phyloP scores from a whole-genome alignment of 2,329 filamentous ascomycete genomes.

The Aspergillus glaucus region DNA sequence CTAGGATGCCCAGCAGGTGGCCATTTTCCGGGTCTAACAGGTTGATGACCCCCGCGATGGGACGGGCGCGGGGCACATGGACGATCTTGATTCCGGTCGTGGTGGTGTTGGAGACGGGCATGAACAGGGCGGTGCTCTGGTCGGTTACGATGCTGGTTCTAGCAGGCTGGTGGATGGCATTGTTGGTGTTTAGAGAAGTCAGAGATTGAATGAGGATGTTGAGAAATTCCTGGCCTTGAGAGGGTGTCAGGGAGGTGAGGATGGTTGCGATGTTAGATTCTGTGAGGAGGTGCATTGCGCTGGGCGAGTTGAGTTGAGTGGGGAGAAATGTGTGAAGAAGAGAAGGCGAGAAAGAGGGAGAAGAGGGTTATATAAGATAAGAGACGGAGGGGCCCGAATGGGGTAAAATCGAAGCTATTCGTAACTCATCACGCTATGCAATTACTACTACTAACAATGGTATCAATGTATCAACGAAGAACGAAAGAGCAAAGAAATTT shows the following conservation, averaged over 20 bases:
- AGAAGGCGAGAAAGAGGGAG: not conserved
- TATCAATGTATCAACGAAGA: not conserved
- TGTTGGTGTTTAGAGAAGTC: slow-evolving; percentile 13
- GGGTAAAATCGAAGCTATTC: not conserved
- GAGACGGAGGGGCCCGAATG: not conserved
- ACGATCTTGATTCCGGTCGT: slow-evolving; percentile 69
- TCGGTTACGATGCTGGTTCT: slow-evolving; percentile 36
- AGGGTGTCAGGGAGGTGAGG: slow-evolving; percentile 24
- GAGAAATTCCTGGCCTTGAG: slow-evolving; percentile 32
- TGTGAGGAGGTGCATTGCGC: slow-evolving; percentile 29
- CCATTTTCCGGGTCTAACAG: slow-evolving; percentile 57
- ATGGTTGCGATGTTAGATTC: slow-evolving; percentile 29
- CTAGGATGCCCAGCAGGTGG: slow-evolving; percentile 59
- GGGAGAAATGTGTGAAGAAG: not conserved
- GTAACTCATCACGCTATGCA: not conserved
- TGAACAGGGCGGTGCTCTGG: slow-evolving; percentile 59
- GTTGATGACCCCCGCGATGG: slow-evolving; percentile 61
- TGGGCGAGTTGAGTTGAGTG: not conserved
- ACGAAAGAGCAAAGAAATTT: slow-evolving; percentile 3
- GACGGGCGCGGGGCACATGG: slow-evolving; percentile 40
- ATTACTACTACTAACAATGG: not conserved
- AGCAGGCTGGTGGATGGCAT: slow-evolving; percentile 39
- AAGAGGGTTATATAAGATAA: not conserved
- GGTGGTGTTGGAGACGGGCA: slow-evolving; percentile 61
- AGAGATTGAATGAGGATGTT: slow-evolving; percentile 30